Conservation (phyloP, 2,329 filamentous ascomycete genomes). For the Ophiostoma tasmaniense region DNA sequence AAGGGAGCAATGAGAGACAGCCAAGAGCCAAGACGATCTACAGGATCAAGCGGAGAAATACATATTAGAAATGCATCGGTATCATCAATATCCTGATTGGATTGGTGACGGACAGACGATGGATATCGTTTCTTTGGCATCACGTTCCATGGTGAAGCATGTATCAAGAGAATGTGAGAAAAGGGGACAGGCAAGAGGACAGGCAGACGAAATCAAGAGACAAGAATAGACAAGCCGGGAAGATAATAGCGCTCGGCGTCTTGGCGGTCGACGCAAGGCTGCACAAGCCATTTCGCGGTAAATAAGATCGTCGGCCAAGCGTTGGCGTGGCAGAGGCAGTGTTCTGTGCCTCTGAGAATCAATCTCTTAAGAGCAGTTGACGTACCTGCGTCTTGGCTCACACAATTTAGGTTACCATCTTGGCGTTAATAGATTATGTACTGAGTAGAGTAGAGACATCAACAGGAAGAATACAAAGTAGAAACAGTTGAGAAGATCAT, state of each 20-base stretch:
- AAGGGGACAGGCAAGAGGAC: background rate
- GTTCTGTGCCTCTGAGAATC: background rate
- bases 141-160: background rate
- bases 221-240: background rate
- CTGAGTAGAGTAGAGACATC: background rate
- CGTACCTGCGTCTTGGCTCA: background rate
- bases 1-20: background rate
- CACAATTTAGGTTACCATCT: background rate
- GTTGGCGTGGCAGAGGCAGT: background rate
- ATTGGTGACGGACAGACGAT: background rate
- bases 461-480: background rate
- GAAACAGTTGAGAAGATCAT: background rate
- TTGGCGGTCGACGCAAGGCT: background rate
- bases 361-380: no score
- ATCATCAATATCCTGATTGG: background rate
- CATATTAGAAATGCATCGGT: background rate
- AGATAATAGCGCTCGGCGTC: background rate
- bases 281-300: background rate
- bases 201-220: background rate
- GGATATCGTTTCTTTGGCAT: background rate
- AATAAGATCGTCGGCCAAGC: background rate
- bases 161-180: background rate
- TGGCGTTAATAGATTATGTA: background rate
- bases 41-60: background rate
- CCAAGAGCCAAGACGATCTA: slow-evolving; percentile 3